These are phyloP conservation scores for Parsonsia alboflavescens DNA, from an alignment of 257 asterid species.

Conservation along the genomic window DNA sequence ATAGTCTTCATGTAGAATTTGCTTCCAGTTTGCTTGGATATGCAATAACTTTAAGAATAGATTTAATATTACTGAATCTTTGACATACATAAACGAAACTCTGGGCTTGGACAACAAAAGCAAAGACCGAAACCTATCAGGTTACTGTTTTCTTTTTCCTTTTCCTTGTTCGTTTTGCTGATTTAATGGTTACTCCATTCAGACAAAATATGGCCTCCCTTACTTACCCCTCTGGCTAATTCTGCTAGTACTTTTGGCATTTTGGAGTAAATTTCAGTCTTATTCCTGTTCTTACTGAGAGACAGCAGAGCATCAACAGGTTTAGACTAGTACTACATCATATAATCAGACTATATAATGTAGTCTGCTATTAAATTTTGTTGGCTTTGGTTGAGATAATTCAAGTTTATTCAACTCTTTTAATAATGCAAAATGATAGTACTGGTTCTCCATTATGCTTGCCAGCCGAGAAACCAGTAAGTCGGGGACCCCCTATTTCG, in stretches of 20 bases:
- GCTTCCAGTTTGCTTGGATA: background rate
- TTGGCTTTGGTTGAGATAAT: background rate
- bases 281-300: background rate
- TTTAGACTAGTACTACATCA: too few relatives aligned
- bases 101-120: background rate
- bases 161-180: too few relatives aligned
- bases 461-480: conserved; percentile 19
- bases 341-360: too few relatives aligned
- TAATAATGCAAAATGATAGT: conserved; percentile 2
- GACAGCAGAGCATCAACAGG: background rate
- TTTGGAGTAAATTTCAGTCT: background rate
- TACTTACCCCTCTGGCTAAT: too few relatives aligned
- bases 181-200: background rate
- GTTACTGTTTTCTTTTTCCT: too few relatives aligned
- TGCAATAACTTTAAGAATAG: background rate
- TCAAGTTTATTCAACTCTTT: background rate
- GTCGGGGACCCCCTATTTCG: conserved; percentile 7
- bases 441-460: conserved; percentile 13
- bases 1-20: background rate
- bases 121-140: too few relatives aligned
- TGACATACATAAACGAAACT: background rate
- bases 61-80: too few relatives aligned
- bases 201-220: background rate
- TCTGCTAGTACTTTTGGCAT: background rate
- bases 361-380: background rate